Percentiles rank a stretch among this genome's conserved stretches.
phyloP scores from a whole-genome alignment of 2,329 filamentous ascomycete genomes.

The Aspergillus sojae region DNA sequence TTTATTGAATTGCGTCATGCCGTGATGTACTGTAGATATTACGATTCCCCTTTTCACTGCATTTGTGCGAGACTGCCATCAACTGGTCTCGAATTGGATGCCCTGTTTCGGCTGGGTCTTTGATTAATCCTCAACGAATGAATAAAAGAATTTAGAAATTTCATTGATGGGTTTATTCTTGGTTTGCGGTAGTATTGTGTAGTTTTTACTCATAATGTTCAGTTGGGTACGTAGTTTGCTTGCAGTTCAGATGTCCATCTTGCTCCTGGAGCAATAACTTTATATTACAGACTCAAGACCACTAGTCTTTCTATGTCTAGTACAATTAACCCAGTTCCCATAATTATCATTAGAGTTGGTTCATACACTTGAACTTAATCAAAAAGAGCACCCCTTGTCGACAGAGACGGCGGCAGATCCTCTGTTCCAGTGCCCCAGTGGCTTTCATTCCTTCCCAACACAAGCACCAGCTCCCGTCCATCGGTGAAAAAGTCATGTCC shows the following conservation, averaged over 20 bases:
- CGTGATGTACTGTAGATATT: slow-evolving; percentile 10
- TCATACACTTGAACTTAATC: not conserved
- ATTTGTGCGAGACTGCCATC: not conserved
- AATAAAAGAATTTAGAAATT: not conserved
- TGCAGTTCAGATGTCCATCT: too few relatives aligned
- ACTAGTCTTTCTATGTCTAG: too few relatives aligned
- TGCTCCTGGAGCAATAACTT: too few relatives aligned
- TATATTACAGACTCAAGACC: too few relatives aligned
- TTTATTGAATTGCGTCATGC: not conserved
- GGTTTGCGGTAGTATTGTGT: too few relatives aligned
- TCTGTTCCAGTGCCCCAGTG: slow-evolving; percentile 62
- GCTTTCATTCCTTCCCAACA: slow-evolving; percentile 64
- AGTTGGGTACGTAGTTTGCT: too few relatives aligned
- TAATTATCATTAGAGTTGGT: not conserved
- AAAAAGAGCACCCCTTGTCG: slow-evolving; percentile 1
- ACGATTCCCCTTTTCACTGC: slow-evolving; percentile 9
- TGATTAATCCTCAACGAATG: not conserved
- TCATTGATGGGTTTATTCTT: not conserved
- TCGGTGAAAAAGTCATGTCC: slow-evolving; percentile 69
- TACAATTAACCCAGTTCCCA: too few relatives aligned
- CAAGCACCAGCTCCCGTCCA: slow-evolving; percentile 65
- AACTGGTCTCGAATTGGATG: not conserved
- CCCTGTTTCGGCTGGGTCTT: not conserved
- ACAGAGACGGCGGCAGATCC: slow-evolving; percentile 65
- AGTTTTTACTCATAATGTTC: too few relatives aligned